These are phyloP conservation scores for Trichoderma semiorbis DNA, from an alignment of 2,329 filamentous ascomycete species.

Conservation along the genomic window DNA sequence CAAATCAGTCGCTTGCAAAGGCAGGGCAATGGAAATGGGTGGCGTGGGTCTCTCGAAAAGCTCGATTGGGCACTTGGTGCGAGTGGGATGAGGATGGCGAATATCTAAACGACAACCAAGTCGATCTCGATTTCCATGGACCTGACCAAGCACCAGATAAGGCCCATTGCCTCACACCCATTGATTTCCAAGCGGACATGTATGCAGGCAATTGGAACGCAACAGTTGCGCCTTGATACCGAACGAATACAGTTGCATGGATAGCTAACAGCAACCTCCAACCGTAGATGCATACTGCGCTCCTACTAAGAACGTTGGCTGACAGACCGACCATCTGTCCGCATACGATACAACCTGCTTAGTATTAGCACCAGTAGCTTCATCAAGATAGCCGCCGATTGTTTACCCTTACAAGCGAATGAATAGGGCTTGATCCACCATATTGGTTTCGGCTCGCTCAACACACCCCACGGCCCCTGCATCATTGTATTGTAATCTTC, in stretches of 20 bases:
- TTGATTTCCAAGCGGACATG: background rate
- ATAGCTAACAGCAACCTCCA: background rate
- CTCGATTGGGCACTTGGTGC: slow-evolving; percentile 22
- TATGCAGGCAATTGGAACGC: background rate
- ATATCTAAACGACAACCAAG: background rate
- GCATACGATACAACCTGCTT: background rate
- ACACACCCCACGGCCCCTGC: background rate
- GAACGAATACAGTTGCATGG: background rate
- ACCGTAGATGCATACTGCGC: background rate
- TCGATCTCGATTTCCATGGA: background rate
- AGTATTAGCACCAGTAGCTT: background rate
- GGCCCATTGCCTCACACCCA: background rate
- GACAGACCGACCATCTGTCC: background rate
- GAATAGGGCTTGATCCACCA: background rate
- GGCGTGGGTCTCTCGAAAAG: slow-evolving; percentile 21
- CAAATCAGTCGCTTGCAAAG: background rate
- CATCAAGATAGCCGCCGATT: background rate
- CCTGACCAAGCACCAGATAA: background rate
- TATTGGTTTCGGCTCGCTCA: background rate
- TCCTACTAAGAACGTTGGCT: background rate
- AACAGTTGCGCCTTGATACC: background rate
- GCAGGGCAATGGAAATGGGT: slow-evolving; percentile 14
- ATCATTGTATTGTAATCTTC: background rate
- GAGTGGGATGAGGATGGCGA: slow-evolving; percentile 1
- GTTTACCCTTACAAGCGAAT: background rate